Evolutionary conservation across 345 rosid genomes (phyloP).

Genomic region (Sisymbrium irio): DNA sequence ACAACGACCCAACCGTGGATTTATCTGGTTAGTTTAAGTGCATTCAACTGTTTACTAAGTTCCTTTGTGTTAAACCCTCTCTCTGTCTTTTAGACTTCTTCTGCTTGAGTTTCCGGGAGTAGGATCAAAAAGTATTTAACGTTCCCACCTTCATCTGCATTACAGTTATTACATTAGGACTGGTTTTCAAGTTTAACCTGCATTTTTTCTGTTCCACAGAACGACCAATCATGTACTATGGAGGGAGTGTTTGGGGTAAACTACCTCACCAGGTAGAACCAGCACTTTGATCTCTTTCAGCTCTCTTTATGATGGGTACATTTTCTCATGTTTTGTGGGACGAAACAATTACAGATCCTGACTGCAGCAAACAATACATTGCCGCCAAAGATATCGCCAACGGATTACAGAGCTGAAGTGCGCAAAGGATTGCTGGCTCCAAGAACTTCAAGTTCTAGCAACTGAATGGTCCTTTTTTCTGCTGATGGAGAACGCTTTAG

Average conservation of each 20-base stretch:
- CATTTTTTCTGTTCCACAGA: conserved; percentile 11
- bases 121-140: neutral
- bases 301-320: neutral
- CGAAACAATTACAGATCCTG: conserved; percentile 23
- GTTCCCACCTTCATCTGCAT: conserved; percentile 8
- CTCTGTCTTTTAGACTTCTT: neutral
- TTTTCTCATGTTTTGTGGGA: neutral
- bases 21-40: conserved; percentile 61
- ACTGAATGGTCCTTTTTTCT: conserved; percentile 11
- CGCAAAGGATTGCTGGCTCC: conserved; percentile 29
- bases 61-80: neutral
- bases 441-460: conserved; percentile 15
- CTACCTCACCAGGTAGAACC: conserved; percentile 35
- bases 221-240: conserved; percentile 36
- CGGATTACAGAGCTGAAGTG: conserved; percentile 17
- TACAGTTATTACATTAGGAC: neutral
- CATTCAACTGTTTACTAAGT: neutral
- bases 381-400: conserved; percentile 9
- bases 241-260: conserved; percentile 37
- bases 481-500: neutral
- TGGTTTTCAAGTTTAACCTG: neutral
- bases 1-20: conserved; percentile 55
- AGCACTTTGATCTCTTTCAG: neutral
- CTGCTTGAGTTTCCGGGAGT: neutral
- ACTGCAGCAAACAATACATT: conserved; percentile 28